Evolutionary conservation across 2,329 filamentous ascomycete genomes (phyloP).

Genomic region (Dactylellina leptospora): DNA sequence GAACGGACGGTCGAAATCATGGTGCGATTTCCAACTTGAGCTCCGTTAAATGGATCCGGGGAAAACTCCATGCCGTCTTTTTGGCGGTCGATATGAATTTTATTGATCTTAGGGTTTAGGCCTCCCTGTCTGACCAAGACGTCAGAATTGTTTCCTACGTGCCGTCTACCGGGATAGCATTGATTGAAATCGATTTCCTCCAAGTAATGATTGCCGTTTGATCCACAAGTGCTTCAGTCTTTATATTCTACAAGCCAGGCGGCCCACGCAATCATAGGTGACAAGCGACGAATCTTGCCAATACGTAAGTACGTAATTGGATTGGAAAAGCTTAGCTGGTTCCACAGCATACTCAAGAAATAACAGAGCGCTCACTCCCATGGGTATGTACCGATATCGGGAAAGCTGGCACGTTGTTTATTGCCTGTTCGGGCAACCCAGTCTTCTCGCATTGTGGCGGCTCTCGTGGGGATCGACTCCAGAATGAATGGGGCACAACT

Average conservation of each 20-base stretch:
- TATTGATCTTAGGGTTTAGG: not conserved
- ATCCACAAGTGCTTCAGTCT: too few relatives aligned
- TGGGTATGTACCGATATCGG: slow-evolving; percentile 32
- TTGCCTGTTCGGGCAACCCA: slow-evolving; percentile 24
- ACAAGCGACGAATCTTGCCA: not conserved
- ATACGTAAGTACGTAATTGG: slow-evolving; percentile 15
- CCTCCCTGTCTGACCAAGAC: too few relatives aligned
- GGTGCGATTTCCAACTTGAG: too few relatives aligned
- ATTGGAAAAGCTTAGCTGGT: slow-evolving; percentile 31
- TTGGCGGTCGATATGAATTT: too few relatives aligned
- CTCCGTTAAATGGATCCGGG: too few relatives aligned
- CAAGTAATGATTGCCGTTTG: not conserved
- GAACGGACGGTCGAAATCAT: too few relatives aligned
- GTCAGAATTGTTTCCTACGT: too few relatives aligned
- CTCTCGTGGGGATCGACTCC: not conserved
- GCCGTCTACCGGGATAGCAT: too few relatives aligned
- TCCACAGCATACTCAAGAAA: slow-evolving; percentile 16
- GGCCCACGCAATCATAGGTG: too few relatives aligned
- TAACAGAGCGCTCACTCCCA: not conserved
- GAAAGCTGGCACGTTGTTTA: slow-evolving; percentile 36
- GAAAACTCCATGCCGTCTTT: too few relatives aligned
- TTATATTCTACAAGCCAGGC: too few relatives aligned
- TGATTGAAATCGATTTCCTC: too few relatives aligned
- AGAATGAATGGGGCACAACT: not conserved
- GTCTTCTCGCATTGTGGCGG: not conserved